Evolutionary conservation across 2,329 filamentous ascomycete species (phyloP).

Genomic region (Penicillium sp.): DNA sequence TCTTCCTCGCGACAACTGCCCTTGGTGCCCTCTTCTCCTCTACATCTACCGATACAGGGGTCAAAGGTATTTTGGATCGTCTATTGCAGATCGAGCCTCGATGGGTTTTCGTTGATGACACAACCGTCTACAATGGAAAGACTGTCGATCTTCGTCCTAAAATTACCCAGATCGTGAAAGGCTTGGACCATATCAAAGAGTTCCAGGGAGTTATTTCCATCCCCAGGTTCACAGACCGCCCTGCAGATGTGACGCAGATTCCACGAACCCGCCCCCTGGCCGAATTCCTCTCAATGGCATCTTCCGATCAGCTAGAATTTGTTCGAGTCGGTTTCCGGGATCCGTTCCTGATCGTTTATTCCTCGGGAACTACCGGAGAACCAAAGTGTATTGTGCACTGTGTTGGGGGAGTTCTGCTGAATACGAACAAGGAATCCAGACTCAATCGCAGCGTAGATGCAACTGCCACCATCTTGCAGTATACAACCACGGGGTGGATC

Average conservation of each 20-base stretch:
- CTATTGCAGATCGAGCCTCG: constrained; percentile 70
- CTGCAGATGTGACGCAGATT: background rate
- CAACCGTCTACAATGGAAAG: constrained; percentile 74
- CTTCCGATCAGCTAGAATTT: constrained; percentile 47
- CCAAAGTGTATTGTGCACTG: constrained; percentile 84
- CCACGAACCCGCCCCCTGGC: background rate
- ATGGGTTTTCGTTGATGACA: constrained; percentile 78
- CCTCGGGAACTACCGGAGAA: constrained; percentile 74
- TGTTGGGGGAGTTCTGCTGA: constrained; percentile 35
- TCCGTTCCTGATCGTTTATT: constrained; percentile 73
- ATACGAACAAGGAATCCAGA: constrained; percentile 56
- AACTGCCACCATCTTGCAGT: constrained; percentile 51
- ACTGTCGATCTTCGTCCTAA: constrained; percentile 69
- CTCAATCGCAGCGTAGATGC: constrained; percentile 50
- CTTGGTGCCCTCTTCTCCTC: constrained; percentile 73
- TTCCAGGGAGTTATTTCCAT: constrained; percentile 51
- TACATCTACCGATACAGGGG: constrained; percentile 77
- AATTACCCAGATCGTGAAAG: constrained; percentile 65
- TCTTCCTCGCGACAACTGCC: constrained; percentile 67
- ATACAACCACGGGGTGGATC: constrained; percentile 76
- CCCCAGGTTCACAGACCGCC: background rate
- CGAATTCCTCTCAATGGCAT: background rate
- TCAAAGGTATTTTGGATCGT: constrained; percentile 71
- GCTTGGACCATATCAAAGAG: constrained; percentile 58
- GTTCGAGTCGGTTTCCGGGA: constrained; percentile 66